Evolutionary conservation across 2,329 filamentous ascomycete genomes (phyloP), one percentile per base, ranked within the genome.

Genomic region (Stagonosporopsis tanaceti): DNA sequence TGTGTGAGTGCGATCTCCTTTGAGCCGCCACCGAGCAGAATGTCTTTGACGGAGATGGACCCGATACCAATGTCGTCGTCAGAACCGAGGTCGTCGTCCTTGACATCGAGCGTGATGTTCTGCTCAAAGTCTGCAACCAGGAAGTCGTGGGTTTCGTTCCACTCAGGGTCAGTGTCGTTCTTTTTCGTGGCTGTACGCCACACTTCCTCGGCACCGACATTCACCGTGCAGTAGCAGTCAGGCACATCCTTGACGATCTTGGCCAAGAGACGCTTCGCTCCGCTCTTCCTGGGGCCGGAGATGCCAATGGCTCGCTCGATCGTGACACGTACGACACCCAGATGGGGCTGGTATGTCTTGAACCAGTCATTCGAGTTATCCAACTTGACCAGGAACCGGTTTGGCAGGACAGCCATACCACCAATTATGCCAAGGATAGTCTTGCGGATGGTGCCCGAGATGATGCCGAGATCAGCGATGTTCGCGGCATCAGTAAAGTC

Each of bases 81-180:
- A 15, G 67, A 71, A 1, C 62, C 72, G 6, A 79, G 63, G 51
- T 83, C 81, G 11, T 80, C 74, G 53, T 83, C 81, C 35, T 80
- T 66, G 20, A 83, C 67, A 28, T 81, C 77, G 25, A 79, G 37
- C 4, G 70, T 52, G 50, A 83, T 76, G 25, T 47, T 50, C 57
- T 83, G 81, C 39, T 82, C 80, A 59, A 75, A 73, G 59, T 82
- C 80, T 8, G 72, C 65, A 2, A 83, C 74, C 2, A 82, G 68
- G 65, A 82, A 82, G 62, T 82, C 80, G 58, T 79, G 76, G 2
- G 78, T 80, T 66, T 83, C 80, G 62, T 81, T 78, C 80, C 80
- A 83, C 24, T 71, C 72, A 0, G 81, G 81, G 32, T 80, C 71
- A 30, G 69, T 70, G 30, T 76, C 68, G 61, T 81, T 79, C 59